Percentiles rank a stretch among this genome's conserved stretches.
These are phyloP conservation scores for Pholiota molesta DNA, from an alignment of 768 basidiomycete species.

Conservation along the genomic window DNA sequence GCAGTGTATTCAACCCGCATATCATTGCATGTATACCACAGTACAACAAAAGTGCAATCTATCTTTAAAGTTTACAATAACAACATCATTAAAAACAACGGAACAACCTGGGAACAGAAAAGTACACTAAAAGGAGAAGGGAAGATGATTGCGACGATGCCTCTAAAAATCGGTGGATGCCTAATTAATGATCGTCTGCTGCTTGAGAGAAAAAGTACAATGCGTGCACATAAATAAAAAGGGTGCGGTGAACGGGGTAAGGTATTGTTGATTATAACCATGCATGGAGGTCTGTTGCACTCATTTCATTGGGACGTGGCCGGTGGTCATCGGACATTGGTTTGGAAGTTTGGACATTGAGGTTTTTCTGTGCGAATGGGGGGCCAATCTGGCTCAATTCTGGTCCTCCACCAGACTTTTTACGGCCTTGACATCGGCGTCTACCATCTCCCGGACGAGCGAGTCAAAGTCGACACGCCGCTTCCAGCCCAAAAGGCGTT, in stretches of 20 bases:
- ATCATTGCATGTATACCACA: too few relatives aligned
- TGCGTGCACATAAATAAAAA: neutral
- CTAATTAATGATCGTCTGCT: neutral
- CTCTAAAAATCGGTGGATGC: neutral
- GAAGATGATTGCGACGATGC: neutral
- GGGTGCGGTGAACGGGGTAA: neutral
- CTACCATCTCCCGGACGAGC: constrained; percentile 92
- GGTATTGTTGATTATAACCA: neutral
- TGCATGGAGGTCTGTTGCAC: neutral
- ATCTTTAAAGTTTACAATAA: neutral
- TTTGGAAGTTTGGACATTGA: neutral
- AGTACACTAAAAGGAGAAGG: neutral
- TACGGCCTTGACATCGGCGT: constrained; percentile 74
- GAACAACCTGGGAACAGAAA: neutral
- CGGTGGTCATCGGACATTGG: neutral
- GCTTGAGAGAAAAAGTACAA: neutral
- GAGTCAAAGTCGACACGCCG: constrained; percentile 81
- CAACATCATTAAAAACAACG: neutral
- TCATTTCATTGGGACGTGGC: neutral
- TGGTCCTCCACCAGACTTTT: constrained; percentile 81
- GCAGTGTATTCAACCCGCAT: too few relatives aligned
- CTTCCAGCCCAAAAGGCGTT: constrained; percentile 88
- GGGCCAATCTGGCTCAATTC: constrained; percentile 46
- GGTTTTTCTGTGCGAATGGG: neutral
- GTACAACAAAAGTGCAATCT: neutral